phyloP scores from a whole-genome alignment of 1,284 basidiomycete genomes.

The Pterulicium gracile region DNA sequence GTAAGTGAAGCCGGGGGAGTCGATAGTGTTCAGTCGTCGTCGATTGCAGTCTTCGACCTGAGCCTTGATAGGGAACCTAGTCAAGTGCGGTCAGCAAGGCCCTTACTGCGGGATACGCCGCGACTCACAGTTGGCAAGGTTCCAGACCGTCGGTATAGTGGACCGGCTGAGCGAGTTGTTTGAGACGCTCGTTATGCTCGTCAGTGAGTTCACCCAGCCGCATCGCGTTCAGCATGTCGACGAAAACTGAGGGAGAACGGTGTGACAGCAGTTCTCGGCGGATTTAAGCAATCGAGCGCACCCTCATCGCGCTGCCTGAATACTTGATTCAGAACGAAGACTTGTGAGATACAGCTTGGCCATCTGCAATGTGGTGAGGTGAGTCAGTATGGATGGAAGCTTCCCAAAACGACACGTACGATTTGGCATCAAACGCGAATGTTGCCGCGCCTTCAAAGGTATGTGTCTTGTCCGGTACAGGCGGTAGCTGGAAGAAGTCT shows the following conservation, averaged over 20 bases:
- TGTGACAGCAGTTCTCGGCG: neutral
- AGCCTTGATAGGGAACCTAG: slow-evolving; percentile 12
- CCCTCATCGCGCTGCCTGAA: slow-evolving; percentile 52
- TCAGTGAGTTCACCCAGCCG: slow-evolving; percentile 64
- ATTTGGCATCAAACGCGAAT: slow-evolving; percentile 75
- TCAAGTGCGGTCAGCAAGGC: neutral
- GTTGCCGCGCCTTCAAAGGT: slow-evolving; percentile 39
- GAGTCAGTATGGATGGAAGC: neutral
- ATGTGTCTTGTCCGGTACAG: slow-evolving; percentile 32
- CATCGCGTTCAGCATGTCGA: slow-evolving; percentile 90
- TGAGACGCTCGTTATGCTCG: slow-evolving; percentile 52
- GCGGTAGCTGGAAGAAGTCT: slow-evolving; percentile 86
- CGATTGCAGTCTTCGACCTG: slow-evolving; percentile 22
- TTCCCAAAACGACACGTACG: slow-evolving; percentile 43
- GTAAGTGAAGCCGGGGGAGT: slow-evolving; percentile 7
- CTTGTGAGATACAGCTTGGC: slow-evolving; percentile 35
- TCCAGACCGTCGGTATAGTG: slow-evolving; percentile 63
- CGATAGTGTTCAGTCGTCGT: slow-evolving; percentile 15
- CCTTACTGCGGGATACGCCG: slow-evolving; percentile 6
- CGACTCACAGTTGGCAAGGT: slow-evolving; percentile 67
- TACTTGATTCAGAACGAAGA: slow-evolving; percentile 34
- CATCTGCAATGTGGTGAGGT: slow-evolving; percentile 25
- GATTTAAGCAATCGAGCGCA: slow-evolving; percentile 13
- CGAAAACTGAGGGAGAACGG: slow-evolving; percentile 54
- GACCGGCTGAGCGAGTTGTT: slow-evolving; percentile 43